Evolutionary conservation across 148 eudicot species (phyloP), one percentile per base, ranked within the genome.

Genomic region (Gaultheria prostrata): DNA sequence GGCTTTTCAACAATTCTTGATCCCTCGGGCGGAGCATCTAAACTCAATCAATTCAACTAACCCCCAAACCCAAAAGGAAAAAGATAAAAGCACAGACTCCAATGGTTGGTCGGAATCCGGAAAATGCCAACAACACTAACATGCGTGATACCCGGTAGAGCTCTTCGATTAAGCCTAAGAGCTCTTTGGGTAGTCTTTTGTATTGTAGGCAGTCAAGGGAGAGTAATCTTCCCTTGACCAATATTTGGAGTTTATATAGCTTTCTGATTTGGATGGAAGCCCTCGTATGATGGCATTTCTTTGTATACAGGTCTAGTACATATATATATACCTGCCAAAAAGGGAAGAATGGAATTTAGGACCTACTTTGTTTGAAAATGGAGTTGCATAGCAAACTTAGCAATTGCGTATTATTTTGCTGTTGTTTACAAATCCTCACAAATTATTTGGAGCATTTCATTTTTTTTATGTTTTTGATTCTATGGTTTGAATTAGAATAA

Each of bases 391-490:
- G 21, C 79, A 48, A 48, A 77, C 30, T 46, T 10, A 45, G 78
- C 51, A 75, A 21, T 46, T 45, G 30, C 15, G 0, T 20, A 75
- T 10, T 20, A 12, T 26, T 24, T 77, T 70, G 2, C 17, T 77
- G 20, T 32, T 30, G 72, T 30, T 13, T 67, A 24, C 0, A 6
- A 30, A 18, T 77, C 6, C 45, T 26, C 2, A 12, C 15, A 49
- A 77, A 26, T 28, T 17, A 12, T 67, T 30, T 54, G 13, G 3
- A 53, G 48, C 24, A 32, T 43, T 15, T 1, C 45, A 70, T 78
- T 17, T 54, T 18, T 43, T 77, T 13, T 83, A 48, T 78, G 61
- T 51, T 65, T 59, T 76, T 77, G 56, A 46, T 59, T 39, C 26
- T 18, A 67, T 20, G 69, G 8, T 83, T 49, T 32, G 75, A 77